phyloP scores from a whole-genome alignment of 2,329 filamentous ascomycete species.

The Pseudocercospora eumusae region DNA sequence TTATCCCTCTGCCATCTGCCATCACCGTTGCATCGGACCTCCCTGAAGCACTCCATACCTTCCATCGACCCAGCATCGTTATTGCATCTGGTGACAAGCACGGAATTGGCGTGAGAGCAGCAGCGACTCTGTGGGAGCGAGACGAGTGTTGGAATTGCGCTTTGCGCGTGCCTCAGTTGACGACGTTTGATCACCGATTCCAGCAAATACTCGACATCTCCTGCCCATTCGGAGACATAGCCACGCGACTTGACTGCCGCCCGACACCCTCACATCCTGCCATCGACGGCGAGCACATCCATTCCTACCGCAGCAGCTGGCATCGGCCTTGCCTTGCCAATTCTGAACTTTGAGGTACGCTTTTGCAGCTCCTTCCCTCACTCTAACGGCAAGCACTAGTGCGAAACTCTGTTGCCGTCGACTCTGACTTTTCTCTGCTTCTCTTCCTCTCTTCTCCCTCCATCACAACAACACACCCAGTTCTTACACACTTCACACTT shows the following conservation, averaged over 20 bases:
- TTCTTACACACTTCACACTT: conserved; percentile 31
- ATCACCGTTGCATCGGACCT: conserved; percentile 11
- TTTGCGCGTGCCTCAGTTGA: conserved; percentile 5
- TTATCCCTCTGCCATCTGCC: conserved; percentile 1
- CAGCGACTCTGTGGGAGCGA: not conserved
- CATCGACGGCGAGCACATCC: conserved; percentile 18
- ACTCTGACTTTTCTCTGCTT: conserved; percentile 8
- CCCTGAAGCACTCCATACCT: conserved; percentile 9
- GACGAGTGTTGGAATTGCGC: not conserved
- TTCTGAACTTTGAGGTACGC: conserved; percentile 23
- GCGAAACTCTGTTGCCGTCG: conserved; percentile 13
- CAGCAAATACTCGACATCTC: conserved; percentile 9
- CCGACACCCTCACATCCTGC: conserved; percentile 16
- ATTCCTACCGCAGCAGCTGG: conserved; percentile 20
- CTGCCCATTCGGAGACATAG: conserved; percentile 1
- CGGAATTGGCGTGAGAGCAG: conserved; percentile 3
- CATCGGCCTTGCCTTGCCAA: conserved; percentile 16
- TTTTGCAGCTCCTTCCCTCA: conserved; percentile 27
- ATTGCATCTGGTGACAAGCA: conserved; percentile 5
- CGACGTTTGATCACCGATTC: conserved; percentile 9
- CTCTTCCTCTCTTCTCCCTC: conserved; percentile 27
- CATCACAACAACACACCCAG: conserved; percentile 35
- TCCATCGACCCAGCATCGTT: conserved; percentile 17
- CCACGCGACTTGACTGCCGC: conserved; percentile 25
- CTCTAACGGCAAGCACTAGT: conserved; percentile 12